phyloP scores from a whole-genome alignment of 2,329 filamentous ascomycete species.

The Teratosphaeria destructans region DNA sequence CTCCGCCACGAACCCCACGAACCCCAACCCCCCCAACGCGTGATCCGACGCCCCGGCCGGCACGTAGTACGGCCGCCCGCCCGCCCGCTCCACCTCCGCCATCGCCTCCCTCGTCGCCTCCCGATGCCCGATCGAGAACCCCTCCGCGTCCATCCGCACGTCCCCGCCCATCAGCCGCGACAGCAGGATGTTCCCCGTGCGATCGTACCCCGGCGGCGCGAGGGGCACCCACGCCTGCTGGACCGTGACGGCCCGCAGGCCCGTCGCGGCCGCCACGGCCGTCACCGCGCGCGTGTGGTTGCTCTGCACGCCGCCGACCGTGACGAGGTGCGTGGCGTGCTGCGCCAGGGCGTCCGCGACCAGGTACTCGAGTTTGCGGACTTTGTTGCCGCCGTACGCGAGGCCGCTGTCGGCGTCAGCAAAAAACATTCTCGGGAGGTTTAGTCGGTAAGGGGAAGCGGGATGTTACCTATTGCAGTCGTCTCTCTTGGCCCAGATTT shows the following conservation, averaged over 20 bases:
- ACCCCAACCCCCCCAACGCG: slow-evolving; percentile 58
- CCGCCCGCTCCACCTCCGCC: slow-evolving; percentile 41
- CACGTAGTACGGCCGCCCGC: slow-evolving; percentile 59
- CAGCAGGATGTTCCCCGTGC: slow-evolving; percentile 62
- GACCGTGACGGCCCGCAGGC: slow-evolving; percentile 22
- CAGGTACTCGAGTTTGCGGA: slow-evolving; percentile 30
- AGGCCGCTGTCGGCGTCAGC: slow-evolving; percentile 13
- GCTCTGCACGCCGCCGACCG: slow-evolving; percentile 27
- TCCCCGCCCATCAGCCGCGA: slow-evolving; percentile 38
- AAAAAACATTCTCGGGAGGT: slow-evolving; percentile 34
- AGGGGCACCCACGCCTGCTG: slow-evolving; percentile 24
- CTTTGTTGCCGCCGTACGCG: slow-evolving; percentile 30
- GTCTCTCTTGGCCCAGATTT: slow-evolving; percentile 61
- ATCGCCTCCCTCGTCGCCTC: slow-evolving; percentile 42
- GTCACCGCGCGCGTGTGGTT: slow-evolving; percentile 30
- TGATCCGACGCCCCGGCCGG: slow-evolving; percentile 63
- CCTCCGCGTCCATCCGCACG: slow-evolving; percentile 47
- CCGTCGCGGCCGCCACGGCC: slow-evolving; percentile 24
- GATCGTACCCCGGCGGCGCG: slow-evolving; percentile 21
- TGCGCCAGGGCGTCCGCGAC: slow-evolving; percentile 23
- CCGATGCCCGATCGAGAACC: slow-evolving; percentile 59
- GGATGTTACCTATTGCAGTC: slow-evolving; percentile 38
- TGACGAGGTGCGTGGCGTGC: slow-evolving; percentile 24
- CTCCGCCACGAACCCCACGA: slow-evolving; percentile 62
- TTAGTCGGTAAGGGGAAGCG: not conserved